Percentiles rank a stretch among this genome's conserved stretches.
Evolutionary conservation across 495 filamentous ascomycete genomes (phyloP).

Genomic region (Astrocystis sublimbata): DNA sequence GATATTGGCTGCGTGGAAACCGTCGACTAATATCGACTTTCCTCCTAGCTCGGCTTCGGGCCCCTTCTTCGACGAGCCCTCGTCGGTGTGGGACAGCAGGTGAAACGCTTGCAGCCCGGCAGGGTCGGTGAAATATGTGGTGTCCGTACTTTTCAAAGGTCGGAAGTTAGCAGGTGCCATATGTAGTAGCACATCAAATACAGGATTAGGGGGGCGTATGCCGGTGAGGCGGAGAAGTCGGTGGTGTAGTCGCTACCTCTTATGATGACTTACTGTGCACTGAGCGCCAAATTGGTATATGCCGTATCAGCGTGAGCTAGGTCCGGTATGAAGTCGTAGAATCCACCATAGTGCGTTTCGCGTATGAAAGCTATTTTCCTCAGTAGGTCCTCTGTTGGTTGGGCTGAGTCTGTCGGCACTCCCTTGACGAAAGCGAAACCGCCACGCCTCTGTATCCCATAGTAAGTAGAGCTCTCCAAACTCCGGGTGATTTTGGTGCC

Average conservation of each 20-base stretch:
- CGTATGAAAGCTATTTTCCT: conserved; percentile 81
- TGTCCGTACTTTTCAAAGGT: conserved; percentile 63
- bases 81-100: conserved; percentile 68
- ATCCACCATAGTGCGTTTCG: conserved; percentile 88
- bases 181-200: background rate
- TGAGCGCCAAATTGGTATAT: conserved; percentile 79
- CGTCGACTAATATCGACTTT: conserved; percentile 76
- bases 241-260: background rate
- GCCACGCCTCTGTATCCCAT: conserved; percentile 45
- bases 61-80: conserved; percentile 16
- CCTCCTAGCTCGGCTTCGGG: conserved; percentile 53
- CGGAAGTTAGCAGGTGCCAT: background rate
- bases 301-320: conserved; percentile 86
- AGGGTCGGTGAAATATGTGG: conserved; percentile 89
- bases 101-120: conserved; percentile 90
- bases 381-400: conserved; percentile 68
- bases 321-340: conserved; percentile 93
- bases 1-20: conserved; percentile 66
- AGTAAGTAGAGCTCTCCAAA: conserved; percentile 22
- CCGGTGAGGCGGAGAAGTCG: too few relatives aligned
- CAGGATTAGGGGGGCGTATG: too few relatives aligned
- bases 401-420: conserved; percentile 62
- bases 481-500: background rate
- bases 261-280: conserved; percentile 57
- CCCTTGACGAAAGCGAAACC: conserved; percentile 73